Percentiles rank a stretch among this genome's conserved stretches.
phyloP scores from a whole-genome alignment of 257 asterid species.

The Buddleja alternifolia region DNA sequence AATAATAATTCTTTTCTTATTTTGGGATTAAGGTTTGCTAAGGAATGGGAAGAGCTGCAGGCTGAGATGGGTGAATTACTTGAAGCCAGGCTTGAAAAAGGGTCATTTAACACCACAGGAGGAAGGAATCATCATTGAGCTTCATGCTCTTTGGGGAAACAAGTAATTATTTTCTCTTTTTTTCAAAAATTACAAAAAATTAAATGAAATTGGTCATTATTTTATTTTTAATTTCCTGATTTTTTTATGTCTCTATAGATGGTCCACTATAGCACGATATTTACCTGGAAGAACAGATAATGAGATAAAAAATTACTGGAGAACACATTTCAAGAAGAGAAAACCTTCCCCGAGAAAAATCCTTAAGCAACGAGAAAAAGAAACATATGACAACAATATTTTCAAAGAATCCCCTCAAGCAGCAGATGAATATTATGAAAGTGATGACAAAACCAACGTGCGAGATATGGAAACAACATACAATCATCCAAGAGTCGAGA shows the following conservation, averaged over 20 bases:
- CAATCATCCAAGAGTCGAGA: constrained; percentile 3
- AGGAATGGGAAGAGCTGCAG: constrained; percentile 65
- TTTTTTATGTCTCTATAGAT: constrained; percentile 29
- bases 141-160: constrained; percentile 66
- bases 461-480: background rate
- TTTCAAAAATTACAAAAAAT: too few relatives aligned
- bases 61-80: constrained; percentile 66
- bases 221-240: background rate
- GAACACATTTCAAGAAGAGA: constrained; percentile 55
- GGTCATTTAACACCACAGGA: constrained; percentile 58
- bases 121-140: constrained; percentile 55
- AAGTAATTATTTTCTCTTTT: constrained; percentile 32
- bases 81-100: constrained; percentile 60
- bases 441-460: background rate
- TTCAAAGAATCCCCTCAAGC: background rate
- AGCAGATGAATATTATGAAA: background rate
- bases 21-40: constrained; percentile 38
- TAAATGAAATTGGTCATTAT: too few relatives aligned
- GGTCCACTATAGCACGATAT: constrained; percentile 63
- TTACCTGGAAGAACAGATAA: constrained; percentile 66
- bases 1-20: too few relatives aligned
- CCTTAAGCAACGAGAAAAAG: background rate
- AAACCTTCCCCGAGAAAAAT: background rate
- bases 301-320: constrained; percentile 64
- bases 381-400: background rate